These are phyloP conservation scores for Lactarius pseudohatsudake DNA, from an alignment of 768 basidiomycete genomes.

Conservation along the genomic window DNA sequence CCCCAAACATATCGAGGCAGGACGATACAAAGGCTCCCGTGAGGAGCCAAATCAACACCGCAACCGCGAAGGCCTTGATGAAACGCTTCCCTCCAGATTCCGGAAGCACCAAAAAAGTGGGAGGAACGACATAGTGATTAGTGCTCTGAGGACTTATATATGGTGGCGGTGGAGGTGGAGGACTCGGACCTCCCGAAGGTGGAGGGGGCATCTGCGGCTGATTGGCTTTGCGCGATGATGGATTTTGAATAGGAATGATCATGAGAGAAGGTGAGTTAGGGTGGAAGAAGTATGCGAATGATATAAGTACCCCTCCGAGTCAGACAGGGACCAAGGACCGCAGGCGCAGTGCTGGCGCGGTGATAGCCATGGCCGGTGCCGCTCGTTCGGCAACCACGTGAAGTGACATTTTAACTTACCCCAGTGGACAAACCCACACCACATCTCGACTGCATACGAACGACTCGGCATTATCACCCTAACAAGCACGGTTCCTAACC, in stretches of 20 bases:
- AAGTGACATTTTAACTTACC: too few relatives aligned
- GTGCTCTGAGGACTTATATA: constrained; percentile 16
- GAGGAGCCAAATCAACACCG: constrained; percentile 32
- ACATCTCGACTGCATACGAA: neutral
- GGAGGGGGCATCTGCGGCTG: neutral
- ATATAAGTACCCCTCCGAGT: too few relatives aligned
- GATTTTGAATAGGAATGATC: neutral
- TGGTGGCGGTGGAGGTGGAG: constrained; percentile 15
- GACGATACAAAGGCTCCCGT: constrained; percentile 23
- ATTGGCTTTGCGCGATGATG: neutral
- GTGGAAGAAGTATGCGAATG: neutral
- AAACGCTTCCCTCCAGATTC: constrained; percentile 30
- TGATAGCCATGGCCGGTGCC: too few relatives aligned
- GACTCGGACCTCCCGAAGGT: neutral
- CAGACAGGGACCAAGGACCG: too few relatives aligned
- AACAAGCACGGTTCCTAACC: neutral
- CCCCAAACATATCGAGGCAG: constrained; percentile 1
- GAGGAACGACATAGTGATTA: neutral
- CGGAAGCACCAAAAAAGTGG: neutral
- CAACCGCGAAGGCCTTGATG: constrained; percentile 33
- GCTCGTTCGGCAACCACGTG: too few relatives aligned
- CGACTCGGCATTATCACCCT: neutral
- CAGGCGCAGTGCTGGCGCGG: too few relatives aligned
- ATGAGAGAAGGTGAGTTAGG: neutral
- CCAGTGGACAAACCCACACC: too few relatives aligned